Conservation (phyloP, 23 red algal genomes). For the Gracilaria gracilis region DNA sequence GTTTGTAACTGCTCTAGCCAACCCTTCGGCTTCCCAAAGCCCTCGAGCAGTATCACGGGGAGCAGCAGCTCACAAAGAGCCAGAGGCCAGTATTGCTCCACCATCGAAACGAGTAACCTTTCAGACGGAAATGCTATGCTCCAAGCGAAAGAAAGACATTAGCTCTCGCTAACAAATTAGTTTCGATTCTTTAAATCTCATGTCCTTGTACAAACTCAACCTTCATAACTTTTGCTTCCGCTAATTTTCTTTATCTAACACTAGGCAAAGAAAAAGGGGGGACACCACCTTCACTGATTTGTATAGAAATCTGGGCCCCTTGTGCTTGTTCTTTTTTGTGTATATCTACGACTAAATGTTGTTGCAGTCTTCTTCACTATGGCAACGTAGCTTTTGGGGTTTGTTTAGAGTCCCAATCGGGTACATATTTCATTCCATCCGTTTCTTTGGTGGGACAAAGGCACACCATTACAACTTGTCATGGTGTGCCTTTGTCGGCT, state of each 20-base stretch:
- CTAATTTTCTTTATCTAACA: conserved; percentile 22
- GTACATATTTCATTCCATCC: neutral
- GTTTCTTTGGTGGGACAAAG: no score
- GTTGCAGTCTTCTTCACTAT: no score
- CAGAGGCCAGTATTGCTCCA: neutral
- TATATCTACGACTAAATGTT: neutral
- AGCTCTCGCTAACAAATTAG: conserved; percentile 4
- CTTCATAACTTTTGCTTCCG: neutral
- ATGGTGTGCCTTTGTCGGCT: no score
- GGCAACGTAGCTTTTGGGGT: no score
- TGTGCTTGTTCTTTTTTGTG: neutral
- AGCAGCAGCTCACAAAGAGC: neutral
- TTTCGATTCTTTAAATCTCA: neutral
- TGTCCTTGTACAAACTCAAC: neutral
- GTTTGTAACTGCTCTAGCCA: neutral
- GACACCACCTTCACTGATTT: neutral
- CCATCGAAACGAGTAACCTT: neutral
- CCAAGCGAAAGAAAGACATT: neutral
- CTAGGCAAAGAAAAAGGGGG: neutral
- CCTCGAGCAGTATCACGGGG: neutral
- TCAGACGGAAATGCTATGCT: neutral
- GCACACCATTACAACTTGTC: no score
- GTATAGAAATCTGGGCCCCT: neutral
- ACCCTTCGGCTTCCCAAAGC: neutral
- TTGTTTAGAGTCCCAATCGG: no score